Evolutionary conservation across 106 monocot genomes (phyloP).

Genomic region (Dendrobium nobile): DNA sequence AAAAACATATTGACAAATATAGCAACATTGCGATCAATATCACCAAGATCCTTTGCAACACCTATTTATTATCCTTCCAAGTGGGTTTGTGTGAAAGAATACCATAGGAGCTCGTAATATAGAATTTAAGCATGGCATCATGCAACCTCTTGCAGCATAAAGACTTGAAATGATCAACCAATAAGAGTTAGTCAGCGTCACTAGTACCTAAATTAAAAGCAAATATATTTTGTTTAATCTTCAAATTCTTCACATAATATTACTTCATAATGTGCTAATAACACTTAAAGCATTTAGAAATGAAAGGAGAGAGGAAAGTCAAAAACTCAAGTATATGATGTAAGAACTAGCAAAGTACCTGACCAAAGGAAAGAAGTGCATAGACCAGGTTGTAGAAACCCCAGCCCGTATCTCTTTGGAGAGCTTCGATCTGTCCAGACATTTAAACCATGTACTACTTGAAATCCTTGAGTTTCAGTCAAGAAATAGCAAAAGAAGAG

Average conservation of each 20-base stretch:
- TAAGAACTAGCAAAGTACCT: slow-evolving; percentile 36
- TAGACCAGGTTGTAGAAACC: slow-evolving; percentile 89
- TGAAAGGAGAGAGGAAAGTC: neutral
- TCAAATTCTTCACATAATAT: neutral
- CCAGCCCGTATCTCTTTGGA: slow-evolving; percentile 62
- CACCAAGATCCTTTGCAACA: slow-evolving; percentile 96
- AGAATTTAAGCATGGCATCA: slow-evolving; percentile 82
- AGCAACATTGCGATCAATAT: slow-evolving; percentile 89
- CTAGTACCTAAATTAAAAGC: slow-evolving; percentile 53
- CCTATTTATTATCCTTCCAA: slow-evolving; percentile 92
- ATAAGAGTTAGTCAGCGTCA: slow-evolving; percentile 75
- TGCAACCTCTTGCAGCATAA: slow-evolving; percentile 82
- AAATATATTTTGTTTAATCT: neutral
- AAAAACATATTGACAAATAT: slow-evolving; percentile 83
- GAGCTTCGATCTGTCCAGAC: slow-evolving; percentile 80
- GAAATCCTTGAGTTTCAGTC: slow-evolving; percentile 75
- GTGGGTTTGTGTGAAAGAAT: slow-evolving; percentile 97
- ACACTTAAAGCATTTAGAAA: neutral
- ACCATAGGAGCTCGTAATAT: slow-evolving; percentile 95
- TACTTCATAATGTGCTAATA: neutral
- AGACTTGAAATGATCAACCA: slow-evolving; percentile 92
- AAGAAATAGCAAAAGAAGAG: slow-evolving; percentile 66
- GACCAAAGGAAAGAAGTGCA: slow-evolving; percentile 72
- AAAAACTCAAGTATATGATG: neutral
- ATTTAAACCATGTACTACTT: slow-evolving; percentile 96